Conservation (phyloP, 768 basidiomycete genomes). For the Chalciporus pseudorubinellus region DNA sequence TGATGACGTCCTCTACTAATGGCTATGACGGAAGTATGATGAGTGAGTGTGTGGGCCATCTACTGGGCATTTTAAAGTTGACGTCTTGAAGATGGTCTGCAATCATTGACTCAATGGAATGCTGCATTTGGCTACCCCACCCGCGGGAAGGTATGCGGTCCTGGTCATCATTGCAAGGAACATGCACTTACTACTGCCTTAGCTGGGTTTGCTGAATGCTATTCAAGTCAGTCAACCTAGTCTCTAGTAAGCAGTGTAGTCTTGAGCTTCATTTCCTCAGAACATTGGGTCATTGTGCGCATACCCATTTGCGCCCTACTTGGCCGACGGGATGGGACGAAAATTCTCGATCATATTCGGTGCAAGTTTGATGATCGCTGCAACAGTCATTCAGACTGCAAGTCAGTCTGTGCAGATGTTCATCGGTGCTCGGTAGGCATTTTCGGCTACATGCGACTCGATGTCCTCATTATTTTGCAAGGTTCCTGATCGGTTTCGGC, state of each 20-base stretch:
- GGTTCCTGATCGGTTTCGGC: constrained; percentile 4
- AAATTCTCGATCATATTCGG: constrained; percentile 37
- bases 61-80: background rate
- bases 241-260: background rate
- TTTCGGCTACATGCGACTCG: background rate
- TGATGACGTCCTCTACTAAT: constrained; percentile 37
- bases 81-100: constrained; percentile 32
- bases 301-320: constrained; percentile 40
- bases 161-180: background rate
- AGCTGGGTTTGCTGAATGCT: constrained; percentile 37
- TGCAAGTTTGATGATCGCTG: constrained; percentile 38
- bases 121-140: constrained; percentile 30
- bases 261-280: constrained; percentile 13
- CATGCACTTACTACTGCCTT: background rate
- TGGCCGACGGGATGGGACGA: constrained; percentile 41
- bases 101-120: constrained; percentile 39
- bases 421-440: constrained; percentile 39
- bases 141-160: constrained; percentile 25
- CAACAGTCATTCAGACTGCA: constrained; percentile 38
- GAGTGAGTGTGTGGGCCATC: constrained; percentile 24
- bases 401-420: constrained; percentile 42
- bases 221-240: constrained; percentile 31
- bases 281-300: constrained; percentile 40
- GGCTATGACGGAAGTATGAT: constrained; percentile 43
- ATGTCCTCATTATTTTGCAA: background rate